Conservation (phyloP, 1,284 basidiomycete species). For the Heterobasidion parviporum region DNA sequence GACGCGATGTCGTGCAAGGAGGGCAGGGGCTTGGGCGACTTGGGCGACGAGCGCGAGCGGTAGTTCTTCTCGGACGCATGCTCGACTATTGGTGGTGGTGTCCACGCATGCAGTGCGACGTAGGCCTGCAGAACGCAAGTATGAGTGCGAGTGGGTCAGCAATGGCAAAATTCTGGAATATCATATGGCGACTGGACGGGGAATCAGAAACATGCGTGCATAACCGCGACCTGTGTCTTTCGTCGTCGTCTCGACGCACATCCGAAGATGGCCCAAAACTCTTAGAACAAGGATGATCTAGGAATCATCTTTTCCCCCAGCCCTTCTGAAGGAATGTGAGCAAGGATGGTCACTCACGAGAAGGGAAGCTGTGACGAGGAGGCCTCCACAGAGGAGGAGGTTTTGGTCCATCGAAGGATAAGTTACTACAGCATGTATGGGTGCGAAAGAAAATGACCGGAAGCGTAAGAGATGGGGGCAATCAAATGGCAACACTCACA, state of each 20-base stretch:
- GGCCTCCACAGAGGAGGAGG: neutral
- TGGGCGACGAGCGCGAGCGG: slow-evolving; percentile 41
- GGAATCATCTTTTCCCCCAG: slow-evolving; percentile 44
- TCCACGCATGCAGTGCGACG: slow-evolving; percentile 53
- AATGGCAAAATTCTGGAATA: neutral
- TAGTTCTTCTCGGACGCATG: slow-evolving; percentile 60
- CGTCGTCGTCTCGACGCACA: slow-evolving; percentile 60
- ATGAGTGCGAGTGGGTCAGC: neutral
- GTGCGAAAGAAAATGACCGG: neutral
- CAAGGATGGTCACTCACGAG: neutral
- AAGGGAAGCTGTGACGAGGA: neutral
- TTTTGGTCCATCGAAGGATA: neutral
- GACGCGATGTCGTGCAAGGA: slow-evolving; percentile 42
- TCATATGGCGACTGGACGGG: neutral
- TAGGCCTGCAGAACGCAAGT: slow-evolving; percentile 44
- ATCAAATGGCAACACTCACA: neutral
- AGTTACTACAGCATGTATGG: neutral
- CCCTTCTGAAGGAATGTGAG: neutral
- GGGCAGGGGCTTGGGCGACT: slow-evolving; percentile 41
- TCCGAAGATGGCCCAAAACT: slow-evolving; percentile 46
- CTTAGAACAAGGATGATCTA: slow-evolving; percentile 87
- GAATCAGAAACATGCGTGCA: slow-evolving; percentile 26
- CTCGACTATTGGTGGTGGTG: slow-evolving; percentile 58
- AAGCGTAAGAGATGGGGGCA: neutral
- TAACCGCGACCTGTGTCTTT: slow-evolving; percentile 39